Percentiles rank a stretch among this genome's conserved stretches.
phyloP scores from a whole-genome alignment of 164 flowering plant genomes.

The Hamamelis virginiana region DNA sequence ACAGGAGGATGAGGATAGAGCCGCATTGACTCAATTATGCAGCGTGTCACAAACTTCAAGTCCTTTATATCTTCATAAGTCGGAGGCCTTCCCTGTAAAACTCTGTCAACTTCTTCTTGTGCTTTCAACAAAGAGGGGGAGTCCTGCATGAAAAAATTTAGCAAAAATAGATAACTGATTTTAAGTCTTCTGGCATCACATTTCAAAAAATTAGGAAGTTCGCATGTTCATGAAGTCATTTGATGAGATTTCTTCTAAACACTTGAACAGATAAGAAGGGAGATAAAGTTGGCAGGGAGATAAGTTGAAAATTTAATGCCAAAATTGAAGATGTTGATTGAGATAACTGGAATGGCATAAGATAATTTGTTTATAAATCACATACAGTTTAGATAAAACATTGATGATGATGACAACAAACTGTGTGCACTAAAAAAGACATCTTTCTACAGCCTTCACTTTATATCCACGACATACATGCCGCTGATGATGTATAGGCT shows the following conservation, averaged over 20 bases:
- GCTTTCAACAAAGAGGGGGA: slow-evolving; percentile 55
- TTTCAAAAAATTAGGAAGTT: too few species aligned
- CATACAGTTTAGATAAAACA: background rate
- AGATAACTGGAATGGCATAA: background rate
- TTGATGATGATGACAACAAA: background rate
- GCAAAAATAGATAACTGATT: too few species aligned
- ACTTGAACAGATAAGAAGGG: background rate
- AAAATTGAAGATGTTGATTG: background rate
- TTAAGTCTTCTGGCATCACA: too few species aligned
- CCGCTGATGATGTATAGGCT: background rate
- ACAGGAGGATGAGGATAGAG: slow-evolving; percentile 99
- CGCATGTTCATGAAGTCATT: too few species aligned
- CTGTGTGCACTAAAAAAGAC: background rate
- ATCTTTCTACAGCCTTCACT: background rate
- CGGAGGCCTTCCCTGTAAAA: slow-evolving; percentile 74
- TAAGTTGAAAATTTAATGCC: background rate
- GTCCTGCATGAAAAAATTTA: slow-evolving; percentile 38
- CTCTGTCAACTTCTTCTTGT: slow-evolving; percentile 85
- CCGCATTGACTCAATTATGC: slow-evolving; percentile 87
- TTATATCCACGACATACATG: background rate
- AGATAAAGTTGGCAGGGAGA: background rate
- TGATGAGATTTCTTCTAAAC: background rate
- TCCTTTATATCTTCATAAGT: slow-evolving; percentile 74
- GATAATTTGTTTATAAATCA: background rate
- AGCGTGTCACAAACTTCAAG: slow-evolving; percentile 74